Evolutionary conservation across 2,329 filamentous ascomycete species (phyloP).

Genomic region (Cryoendolithus antarcticus): DNA sequence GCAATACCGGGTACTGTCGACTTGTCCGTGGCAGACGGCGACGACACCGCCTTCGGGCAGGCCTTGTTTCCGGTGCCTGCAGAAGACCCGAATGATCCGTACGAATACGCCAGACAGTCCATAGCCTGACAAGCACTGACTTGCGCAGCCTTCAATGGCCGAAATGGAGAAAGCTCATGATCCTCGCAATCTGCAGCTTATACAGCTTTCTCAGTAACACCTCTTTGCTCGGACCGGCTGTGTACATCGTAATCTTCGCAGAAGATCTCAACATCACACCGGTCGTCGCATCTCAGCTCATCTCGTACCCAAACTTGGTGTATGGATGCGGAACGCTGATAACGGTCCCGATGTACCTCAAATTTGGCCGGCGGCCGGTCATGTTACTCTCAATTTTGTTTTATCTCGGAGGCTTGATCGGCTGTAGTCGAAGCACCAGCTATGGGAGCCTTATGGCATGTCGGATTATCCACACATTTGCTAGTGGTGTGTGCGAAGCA

Average conservation of each 20-base stretch:
- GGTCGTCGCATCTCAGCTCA: conserved; percentile 40
- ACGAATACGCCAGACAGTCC: conserved; percentile 4
- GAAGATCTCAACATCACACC: conserved; percentile 40
- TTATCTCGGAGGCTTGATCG: conserved; percentile 32
- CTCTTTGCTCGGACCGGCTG: conserved; percentile 43
- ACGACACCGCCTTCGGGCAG: conserved; percentile 48
- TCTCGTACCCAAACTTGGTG: conserved; percentile 49
- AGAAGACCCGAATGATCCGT: conserved; percentile 50
- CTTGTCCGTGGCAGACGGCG: conserved; percentile 41
- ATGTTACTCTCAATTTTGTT: conserved; percentile 30
- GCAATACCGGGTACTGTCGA: conserved; percentile 46
- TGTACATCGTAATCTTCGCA: conserved; percentile 45
- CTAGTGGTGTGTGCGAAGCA: conserved; percentile 35
- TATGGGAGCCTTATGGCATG: conserved; percentile 32
- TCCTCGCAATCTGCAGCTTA: conserved; percentile 40
- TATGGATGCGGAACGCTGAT: conserved; percentile 47
- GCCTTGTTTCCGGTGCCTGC: conserved; percentile 49
- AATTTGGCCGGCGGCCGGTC: conserved; percentile 31
- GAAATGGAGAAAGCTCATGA: conserved; percentile 43
- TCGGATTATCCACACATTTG: conserved; percentile 31
- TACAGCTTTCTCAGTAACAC: conserved; percentile 50
- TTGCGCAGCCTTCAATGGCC: conserved; percentile 33
- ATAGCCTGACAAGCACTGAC: conserved; percentile 1
- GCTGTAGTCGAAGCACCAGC: conserved; percentile 28
- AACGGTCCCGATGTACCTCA: conserved; percentile 35